These are phyloP conservation scores for Wickerhamiella bombiphila DNA, from an alignment of 805 yeast genomes.

Conservation along the genomic window DNA sequence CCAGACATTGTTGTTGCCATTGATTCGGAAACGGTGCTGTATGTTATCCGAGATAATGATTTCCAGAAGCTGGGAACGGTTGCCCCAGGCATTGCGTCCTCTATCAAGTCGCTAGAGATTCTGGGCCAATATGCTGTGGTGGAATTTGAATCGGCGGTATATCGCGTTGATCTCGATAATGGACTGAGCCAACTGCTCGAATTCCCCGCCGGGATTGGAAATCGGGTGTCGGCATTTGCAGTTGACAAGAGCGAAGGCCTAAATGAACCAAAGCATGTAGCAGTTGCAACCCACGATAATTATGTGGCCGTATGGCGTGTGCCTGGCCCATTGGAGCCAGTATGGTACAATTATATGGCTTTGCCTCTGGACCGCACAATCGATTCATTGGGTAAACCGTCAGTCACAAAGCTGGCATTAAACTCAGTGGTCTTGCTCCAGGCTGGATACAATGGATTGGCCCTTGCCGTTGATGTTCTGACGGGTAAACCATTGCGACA, in stretches of 20 bases:
- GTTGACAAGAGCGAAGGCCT: conserved; percentile 8
- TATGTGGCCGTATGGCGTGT: conserved; percentile 9
- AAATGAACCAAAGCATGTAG: conserved; percentile 5
- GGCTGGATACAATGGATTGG: conserved; percentile 20
- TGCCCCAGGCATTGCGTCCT: neutral
- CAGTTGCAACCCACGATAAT: conserved; percentile 7
- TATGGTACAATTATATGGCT: conserved; percentile 9
- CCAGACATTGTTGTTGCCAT: conserved; percentile 1
- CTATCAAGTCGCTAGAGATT: conserved; percentile 4
- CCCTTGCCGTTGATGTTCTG: conserved; percentile 18
- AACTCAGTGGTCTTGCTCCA: conserved; percentile 20
- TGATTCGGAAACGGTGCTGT: neutral
- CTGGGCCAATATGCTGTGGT: conserved; percentile 8
- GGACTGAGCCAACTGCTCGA: neutral
- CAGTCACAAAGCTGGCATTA: conserved; percentile 19
- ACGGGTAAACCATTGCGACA: conserved; percentile 19
- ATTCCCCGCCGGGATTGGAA: conserved; percentile 1
- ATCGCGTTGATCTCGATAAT: conserved; percentile 5
- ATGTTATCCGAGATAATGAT: neutral
- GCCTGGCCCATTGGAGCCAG: conserved; percentile 3
- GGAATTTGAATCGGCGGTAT: conserved; percentile 1
- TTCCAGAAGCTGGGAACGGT: neutral
- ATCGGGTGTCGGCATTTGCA: conserved; percentile 7
- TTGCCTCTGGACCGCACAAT: conserved; percentile 9
- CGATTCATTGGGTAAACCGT: conserved; percentile 8